phyloP scores from a whole-genome alignment of 1,284 basidiomycete genomes.

The Tylopilus sp. region DNA sequence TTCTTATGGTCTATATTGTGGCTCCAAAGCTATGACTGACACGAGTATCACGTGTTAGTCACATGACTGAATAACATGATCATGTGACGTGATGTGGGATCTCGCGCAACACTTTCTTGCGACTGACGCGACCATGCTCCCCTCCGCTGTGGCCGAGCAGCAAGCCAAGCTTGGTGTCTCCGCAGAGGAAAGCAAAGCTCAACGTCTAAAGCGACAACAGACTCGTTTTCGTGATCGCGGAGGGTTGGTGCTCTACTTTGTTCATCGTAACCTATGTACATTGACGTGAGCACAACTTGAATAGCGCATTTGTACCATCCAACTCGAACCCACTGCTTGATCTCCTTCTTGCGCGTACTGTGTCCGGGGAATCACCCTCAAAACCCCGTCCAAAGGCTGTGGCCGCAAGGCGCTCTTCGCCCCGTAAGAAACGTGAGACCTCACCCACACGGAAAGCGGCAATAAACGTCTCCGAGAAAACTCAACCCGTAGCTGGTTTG shows the following conservation, averaged over 20 bases:
- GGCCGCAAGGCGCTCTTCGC: constrained; percentile 17
- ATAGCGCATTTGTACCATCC: constrained; percentile 53
- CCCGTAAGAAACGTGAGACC: constrained; percentile 16
- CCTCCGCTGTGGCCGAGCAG: constrained; percentile 24
- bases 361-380: constrained; percentile 55
- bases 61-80: constrained; percentile 10
- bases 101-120: not conserved
- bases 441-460: constrained; percentile 4
- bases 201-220: constrained; percentile 66
- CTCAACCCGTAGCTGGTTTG: constrained; percentile 26
- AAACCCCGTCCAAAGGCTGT: constrained; percentile 30
- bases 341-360: constrained; percentile 52
- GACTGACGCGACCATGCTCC: constrained; percentile 34
- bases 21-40: too few species aligned
- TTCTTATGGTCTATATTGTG: too few species aligned
- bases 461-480: not conserved
- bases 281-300: constrained; percentile 8
- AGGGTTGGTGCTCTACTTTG: constrained; percentile 56
- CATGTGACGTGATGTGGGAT: constrained; percentile 10
- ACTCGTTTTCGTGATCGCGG: constrained; percentile 71
- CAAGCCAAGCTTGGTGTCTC: constrained; percentile 41
- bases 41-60: not conserved
- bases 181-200: constrained; percentile 65
- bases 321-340: constrained; percentile 50
- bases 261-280: not conserved